Conservation (phyloP, 1,139 yeast species). For the Debaryomyces fabryi region DNA sequence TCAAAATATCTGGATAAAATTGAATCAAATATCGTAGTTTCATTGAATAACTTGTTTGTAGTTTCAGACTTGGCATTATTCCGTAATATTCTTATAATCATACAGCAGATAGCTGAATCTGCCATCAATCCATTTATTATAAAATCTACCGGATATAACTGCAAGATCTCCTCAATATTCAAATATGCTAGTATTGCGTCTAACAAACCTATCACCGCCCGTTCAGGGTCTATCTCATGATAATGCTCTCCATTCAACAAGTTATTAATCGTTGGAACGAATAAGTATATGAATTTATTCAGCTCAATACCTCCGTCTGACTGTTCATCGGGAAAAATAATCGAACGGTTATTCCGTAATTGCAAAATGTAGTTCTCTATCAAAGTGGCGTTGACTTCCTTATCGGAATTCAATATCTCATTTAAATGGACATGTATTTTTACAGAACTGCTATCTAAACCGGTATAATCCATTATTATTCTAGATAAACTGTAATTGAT, state of each 20-base stretch:
- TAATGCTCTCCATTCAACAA: constrained; percentile 17
- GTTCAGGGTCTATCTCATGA: constrained; percentile 25
- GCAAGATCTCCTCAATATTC: constrained; percentile 21
- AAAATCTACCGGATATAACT: constrained; percentile 24
- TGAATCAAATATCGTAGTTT: constrained; percentile 2
- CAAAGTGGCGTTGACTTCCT: background rate
- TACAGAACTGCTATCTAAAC: background rate
- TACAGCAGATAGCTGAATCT: constrained; percentile 3
- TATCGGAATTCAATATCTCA: background rate
- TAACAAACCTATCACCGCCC: constrained; percentile 23
- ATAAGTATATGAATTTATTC: background rate
- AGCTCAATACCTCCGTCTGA: background rate
- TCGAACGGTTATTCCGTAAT: background rate
- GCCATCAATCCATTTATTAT: constrained; percentile 17
- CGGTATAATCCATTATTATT: constrained; percentile 1
- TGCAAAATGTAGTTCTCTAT: constrained; percentile 1
- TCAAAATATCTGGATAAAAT: constrained; percentile 7
- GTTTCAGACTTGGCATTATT: constrained; percentile 14
- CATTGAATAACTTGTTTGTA: constrained; percentile 9
- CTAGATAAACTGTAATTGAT: background rate
- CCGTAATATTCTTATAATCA: constrained; percentile 8
- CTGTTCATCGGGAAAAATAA: background rate
- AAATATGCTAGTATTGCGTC: constrained; percentile 24
- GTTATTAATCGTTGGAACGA: constrained; percentile 5
- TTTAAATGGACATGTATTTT: background rate